Base-by-base conservation (phyloP, 257 asterid species). In the Nemophila menziesii region DNA sequence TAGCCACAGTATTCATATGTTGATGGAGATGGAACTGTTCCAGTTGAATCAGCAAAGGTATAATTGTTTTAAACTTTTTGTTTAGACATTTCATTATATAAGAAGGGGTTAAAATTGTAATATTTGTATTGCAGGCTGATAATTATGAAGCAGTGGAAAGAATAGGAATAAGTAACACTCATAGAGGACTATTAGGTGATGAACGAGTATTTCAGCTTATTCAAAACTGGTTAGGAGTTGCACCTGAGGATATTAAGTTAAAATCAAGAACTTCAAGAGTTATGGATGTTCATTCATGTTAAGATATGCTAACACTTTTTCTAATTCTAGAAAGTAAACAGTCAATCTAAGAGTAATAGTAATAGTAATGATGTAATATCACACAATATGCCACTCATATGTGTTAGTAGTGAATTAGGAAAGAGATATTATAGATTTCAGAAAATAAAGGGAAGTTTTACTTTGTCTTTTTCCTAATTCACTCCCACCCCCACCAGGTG, bases 11-110 rank as follows among this genome's bases (percentile, higher is more conserved):
- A 86, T 72, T 55, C 82, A 9, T 82, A 33, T 20, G 85, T 71
- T 52, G 87, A 82, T 49, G 97, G 97, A 19, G 97, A 86, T 69
- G 97, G 97, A 58, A 86, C 97, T 15, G 97, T 82, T 24, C 97
- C 94, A 10, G 46, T 86, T 1, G 97, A 86, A 65, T 86, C 97
- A 26, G 94, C 92, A 12, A 62, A 60, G 93, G 96, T 82, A 49
- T 37, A 2, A 22, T 13, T 52, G 18, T 39, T 5, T 15, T n/a
- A 14, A 7, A 23, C 20, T 22, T 1, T 24, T 16, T 0, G 12
- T 34, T 34, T 10, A 34, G 12, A 34, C 12, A 19, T 11, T 11
- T 37, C 1, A 16, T 2, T 13, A 3, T 37, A 16, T 37, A 19
- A 37, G 16, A 37, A 37, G 4, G 16, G 4, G 16, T 16, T 40